These are phyloP conservation scores for Chenopodium suecicum DNA, from an alignment of 148 eudicot species.

Conservation along the genomic window DNA sequence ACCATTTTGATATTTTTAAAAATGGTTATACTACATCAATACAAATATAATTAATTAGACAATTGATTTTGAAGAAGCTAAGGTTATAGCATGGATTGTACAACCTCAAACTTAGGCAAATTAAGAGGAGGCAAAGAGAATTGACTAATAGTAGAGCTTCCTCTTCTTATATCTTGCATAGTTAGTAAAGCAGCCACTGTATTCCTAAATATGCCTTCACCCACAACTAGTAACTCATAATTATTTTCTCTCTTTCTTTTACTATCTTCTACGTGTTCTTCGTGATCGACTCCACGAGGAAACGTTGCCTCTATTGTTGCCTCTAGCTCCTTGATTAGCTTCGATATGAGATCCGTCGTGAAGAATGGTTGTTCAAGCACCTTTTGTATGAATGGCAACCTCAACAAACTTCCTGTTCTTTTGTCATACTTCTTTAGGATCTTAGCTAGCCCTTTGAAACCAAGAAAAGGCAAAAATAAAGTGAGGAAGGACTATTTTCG, in stretches of 20 bases:
- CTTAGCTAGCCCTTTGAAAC: slow-evolving; percentile 64
- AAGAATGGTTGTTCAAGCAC: slow-evolving; percentile 71
- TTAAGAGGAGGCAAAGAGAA: slow-evolving; percentile 67
- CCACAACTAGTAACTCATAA: slow-evolving; percentile 27
- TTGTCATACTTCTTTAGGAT: slow-evolving; percentile 86
- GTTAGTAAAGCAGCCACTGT: slow-evolving; percentile 70
- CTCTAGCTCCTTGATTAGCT: slow-evolving; percentile 65
- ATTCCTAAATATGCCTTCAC: slow-evolving; percentile 68
- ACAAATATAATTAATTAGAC: background rate
- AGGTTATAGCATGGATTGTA: slow-evolving; percentile 33
- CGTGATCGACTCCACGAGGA: slow-evolving; percentile 25
- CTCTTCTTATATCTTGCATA: slow-evolving; percentile 66
- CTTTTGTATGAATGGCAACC: slow-evolving; percentile 64
- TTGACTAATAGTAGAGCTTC: slow-evolving; percentile 60
- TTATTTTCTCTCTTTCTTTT: slow-evolving; percentile 8
- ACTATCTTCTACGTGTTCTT: slow-evolving; percentile 1
- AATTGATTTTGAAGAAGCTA: slow-evolving; percentile 3
- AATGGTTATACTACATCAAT: background rate
- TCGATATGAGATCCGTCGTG: slow-evolving; percentile 66
- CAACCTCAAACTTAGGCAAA: slow-evolving; percentile 41
- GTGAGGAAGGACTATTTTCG: background rate
- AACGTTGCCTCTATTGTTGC: slow-evolving; percentile 50
- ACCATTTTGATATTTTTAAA: background rate
- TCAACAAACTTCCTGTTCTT: slow-evolving; percentile 58
- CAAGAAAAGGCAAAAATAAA: background rate